Percentiles rank a stretch among this genome's conserved stretches.
Conservation (phyloP, 192 early-diverging fungal genomes). For the Podila verticillata region DNA sequence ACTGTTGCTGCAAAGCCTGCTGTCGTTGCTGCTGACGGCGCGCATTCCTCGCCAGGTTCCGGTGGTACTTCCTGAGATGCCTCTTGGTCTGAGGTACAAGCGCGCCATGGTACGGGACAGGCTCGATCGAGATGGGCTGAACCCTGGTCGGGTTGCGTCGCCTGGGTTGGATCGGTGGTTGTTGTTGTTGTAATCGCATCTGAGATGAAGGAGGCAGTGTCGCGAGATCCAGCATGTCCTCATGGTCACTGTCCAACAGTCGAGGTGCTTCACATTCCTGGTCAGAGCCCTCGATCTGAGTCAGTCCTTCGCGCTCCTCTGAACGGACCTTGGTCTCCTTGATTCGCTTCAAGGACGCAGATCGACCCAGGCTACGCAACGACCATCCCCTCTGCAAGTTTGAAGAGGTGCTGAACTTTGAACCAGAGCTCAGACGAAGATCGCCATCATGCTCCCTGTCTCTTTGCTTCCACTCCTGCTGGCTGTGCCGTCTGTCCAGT, state of each 20-base stretch:
- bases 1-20: neutral
- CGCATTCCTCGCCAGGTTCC: constrained; percentile 5
- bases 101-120: constrained; percentile 29
- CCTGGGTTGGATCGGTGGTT: neutral
- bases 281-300: neutral
- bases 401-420: neutral
- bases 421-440: too few relatives aligned
- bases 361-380: constrained; percentile 16
- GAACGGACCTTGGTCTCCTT: constrained; percentile 7
- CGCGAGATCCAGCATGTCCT: neutral
- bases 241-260: neutral
- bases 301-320: constrained; percentile 25
- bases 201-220: neutral
- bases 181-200: neutral
- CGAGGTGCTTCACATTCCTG: neutral
- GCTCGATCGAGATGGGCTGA: constrained; percentile 47
- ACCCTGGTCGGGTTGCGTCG: constrained; percentile 25
- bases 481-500: too few relatives aligned
- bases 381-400: constrained; percentile 17
- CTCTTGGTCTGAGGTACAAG: constrained; percentile 28
- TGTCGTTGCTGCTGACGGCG: constrained; percentile 1
- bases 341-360: constrained; percentile 7
- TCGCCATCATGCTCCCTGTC: too few relatives aligned
- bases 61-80: constrained; percentile 21
- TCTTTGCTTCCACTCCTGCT: too few relatives aligned